A percentile compares a stretch with the other conserved stretches of the same genome.
Conservation (phyloP, 2,329 filamentous ascomycete genomes). For the Aureobasidium pullulans region DNA sequence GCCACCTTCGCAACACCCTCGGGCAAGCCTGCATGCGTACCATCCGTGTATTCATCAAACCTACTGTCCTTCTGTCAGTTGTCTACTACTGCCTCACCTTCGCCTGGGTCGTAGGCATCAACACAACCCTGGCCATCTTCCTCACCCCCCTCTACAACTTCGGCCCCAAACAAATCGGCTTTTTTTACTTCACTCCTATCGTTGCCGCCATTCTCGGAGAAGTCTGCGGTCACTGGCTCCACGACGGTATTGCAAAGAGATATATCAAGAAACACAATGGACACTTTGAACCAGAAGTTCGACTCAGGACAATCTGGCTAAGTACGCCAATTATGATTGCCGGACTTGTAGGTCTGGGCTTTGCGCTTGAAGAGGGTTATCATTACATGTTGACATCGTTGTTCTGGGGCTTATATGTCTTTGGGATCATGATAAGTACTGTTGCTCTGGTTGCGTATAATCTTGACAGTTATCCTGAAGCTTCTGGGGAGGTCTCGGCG, state of each 20-base stretch:
- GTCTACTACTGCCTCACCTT: conserved; percentile 34
- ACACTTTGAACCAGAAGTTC: conserved; percentile 51
- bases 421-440: conserved; percentile 49
- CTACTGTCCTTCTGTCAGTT: conserved; percentile 29
- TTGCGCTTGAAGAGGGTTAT: conserved; percentile 41
- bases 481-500: conserved; percentile 46
- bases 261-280: conserved; percentile 33
- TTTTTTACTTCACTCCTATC: conserved; percentile 53
- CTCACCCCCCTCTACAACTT: conserved; percentile 30
- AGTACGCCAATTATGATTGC: conserved; percentile 43
- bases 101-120: conserved; percentile 22
- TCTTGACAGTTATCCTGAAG: conserved; percentile 50
- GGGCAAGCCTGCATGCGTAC: conserved; percentile 31
- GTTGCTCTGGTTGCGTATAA: conserved; percentile 47
- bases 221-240: conserved; percentile 48
- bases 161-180: conserved; percentile 42
- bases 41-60: conserved; percentile 31
- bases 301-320: conserved; percentile 43
- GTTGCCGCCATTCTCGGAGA: conserved; percentile 49
- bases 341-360: conserved; percentile 47
- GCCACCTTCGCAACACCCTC: conserved; percentile 27
- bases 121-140: conserved; percentile 21
- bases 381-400: conserved; percentile 46
- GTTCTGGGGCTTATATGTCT: conserved; percentile 49
- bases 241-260: conserved; percentile 34